Evolutionary conservation across 495 filamentous ascomycete genomes (phyloP).

Genomic region (Penicillium maclennaniae): DNA sequence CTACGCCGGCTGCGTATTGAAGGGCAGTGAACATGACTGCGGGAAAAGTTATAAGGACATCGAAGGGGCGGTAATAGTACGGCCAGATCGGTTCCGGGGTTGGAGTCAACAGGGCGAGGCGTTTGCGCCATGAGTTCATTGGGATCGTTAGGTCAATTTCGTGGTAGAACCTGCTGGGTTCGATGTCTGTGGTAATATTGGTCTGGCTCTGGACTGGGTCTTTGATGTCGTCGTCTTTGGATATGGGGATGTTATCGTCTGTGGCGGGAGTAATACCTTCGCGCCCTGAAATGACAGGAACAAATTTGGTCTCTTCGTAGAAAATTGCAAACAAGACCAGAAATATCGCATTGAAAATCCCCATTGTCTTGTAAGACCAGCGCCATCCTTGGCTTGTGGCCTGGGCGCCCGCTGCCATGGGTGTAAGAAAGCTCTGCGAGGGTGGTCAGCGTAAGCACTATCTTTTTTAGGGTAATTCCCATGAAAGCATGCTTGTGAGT

Average conservation of each 20-base stretch:
- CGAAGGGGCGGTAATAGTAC: conserved; percentile 32
- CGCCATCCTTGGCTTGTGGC: conserved; percentile 33
- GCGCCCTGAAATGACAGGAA: conserved; percentile 18
- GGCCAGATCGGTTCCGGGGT: conserved; percentile 33
- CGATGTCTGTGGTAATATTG: conserved; percentile 3
- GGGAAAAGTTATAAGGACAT: conserved; percentile 30
- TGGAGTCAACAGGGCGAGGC: conserved; percentile 23
- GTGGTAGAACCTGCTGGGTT: conserved; percentile 13
- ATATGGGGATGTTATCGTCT: background rate
- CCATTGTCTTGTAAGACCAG: conserved; percentile 28
- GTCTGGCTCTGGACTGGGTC: background rate
- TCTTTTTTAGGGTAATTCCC: background rate
- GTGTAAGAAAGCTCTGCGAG: conserved; percentile 30
- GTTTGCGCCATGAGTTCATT: conserved; percentile 21
- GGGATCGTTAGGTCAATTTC: conserved; percentile 27
- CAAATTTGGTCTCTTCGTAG: conserved; percentile 39
- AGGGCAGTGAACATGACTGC: conserved; percentile 39
- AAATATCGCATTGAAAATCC: conserved; percentile 25
- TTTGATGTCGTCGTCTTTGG: background rate
- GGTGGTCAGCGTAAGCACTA: background rate
- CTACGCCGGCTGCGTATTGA: conserved; percentile 36
- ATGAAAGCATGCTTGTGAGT: background rate
- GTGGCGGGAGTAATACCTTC: background rate
- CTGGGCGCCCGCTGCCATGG: conserved; percentile 32
- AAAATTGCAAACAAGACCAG: conserved; percentile 25